Percentiles rank a stretch among this genome's conserved stretches.
Conservation (phyloP, 176 grass and related monocot species). For the Thalia dealbata region DNA sequence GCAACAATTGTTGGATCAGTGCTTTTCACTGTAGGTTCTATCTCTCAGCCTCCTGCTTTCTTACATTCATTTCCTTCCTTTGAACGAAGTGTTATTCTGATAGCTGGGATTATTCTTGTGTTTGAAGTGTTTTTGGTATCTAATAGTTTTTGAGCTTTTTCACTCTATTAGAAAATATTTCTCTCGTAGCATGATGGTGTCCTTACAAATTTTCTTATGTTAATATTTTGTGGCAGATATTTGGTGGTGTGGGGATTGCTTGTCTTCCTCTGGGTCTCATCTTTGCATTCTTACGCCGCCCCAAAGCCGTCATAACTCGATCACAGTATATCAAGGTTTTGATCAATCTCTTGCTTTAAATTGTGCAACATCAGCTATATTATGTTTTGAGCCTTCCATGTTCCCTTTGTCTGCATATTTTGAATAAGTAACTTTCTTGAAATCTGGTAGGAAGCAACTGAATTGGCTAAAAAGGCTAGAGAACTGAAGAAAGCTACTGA, state of each 20-base stretch:
- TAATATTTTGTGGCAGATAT: constrained; percentile 56
- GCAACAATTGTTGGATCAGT: constrained; percentile 96
- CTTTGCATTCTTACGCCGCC: constrained; percentile 76
- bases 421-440: background rate
- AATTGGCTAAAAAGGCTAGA: constrained; percentile 85
- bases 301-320: constrained; percentile 97
- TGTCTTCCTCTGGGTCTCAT: constrained; percentile 89
- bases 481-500: constrained; percentile 86
- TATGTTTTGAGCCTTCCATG: background rate
- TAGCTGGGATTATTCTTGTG: background rate
- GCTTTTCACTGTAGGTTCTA: constrained; percentile 60
- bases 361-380: constrained; percentile 3
- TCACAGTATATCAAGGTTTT: constrained; percentile 97
- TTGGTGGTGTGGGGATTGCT: constrained; percentile 97
- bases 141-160: background rate
- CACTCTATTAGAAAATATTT: background rate
- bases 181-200: background rate
- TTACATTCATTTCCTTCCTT: background rate
- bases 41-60: background rate
- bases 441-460: constrained; percentile 70
- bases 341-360: constrained; percentile 7
- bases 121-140: background rate
- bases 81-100: constrained; percentile 1
- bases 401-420: background rate
- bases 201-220: background rate